Evolutionary conservation across 805 yeast species (phyloP).

Genomic region (Debaryomyces hansenii): DNA sequence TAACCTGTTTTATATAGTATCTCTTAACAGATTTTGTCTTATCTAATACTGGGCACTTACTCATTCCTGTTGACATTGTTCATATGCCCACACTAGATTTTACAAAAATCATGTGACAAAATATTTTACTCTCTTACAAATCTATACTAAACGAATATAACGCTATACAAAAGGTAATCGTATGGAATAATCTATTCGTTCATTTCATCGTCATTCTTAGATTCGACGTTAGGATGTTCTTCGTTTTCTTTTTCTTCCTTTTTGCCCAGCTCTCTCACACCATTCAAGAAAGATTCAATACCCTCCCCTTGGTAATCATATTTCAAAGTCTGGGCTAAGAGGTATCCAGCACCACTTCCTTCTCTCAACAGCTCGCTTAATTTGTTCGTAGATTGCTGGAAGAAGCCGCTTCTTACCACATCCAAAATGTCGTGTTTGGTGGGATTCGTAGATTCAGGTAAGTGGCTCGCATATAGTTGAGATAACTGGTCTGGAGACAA

Average conservation of each 20-base stretch:
- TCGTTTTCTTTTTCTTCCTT: background rate
- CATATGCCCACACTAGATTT: background rate
- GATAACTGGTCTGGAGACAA: constrained; percentile 35
- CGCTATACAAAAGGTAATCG: background rate
- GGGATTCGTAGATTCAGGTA: constrained; percentile 40
- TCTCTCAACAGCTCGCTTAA: constrained; percentile 43
- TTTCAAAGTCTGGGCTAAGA: constrained; percentile 50
- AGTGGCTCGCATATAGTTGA: constrained; percentile 30
- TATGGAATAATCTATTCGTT: background rate
- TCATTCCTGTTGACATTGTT: background rate
- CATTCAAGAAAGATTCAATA: constrained; percentile 47
- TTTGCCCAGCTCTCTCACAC: constrained; percentile 28
- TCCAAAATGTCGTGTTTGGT: constrained; percentile 38
- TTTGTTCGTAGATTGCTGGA: constrained; percentile 40
- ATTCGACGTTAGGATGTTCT: too few species aligned
- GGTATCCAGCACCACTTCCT: constrained; percentile 44
- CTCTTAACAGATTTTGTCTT: too few species aligned
- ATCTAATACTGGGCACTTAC: background rate
- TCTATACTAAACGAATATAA: background rate
- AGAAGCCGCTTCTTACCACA: constrained; percentile 50
- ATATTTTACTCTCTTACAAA: background rate
- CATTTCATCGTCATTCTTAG: background rate
- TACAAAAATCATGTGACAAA: background rate
- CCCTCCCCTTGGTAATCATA: constrained; percentile 57
- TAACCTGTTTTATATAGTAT: too few species aligned